Evolutionary conservation across 1,139 yeast species (phyloP).

Genomic region (Saccharomyces hybrid): DNA sequence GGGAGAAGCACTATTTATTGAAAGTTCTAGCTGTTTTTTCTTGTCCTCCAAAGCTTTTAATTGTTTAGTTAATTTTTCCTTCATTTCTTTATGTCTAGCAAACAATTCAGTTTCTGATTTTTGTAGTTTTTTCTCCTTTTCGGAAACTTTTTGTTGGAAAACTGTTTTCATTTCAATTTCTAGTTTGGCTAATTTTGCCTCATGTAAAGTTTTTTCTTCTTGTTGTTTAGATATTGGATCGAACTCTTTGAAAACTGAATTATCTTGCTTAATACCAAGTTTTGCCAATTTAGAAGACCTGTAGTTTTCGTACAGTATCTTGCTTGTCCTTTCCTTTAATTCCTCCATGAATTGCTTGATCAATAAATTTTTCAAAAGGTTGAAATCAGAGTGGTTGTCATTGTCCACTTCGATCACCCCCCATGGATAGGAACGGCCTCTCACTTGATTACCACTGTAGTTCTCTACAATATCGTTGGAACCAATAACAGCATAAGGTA

Average conservation of each 20-base stretch:
- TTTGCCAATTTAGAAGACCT: constrained; percentile 72
- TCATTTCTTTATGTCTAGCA: constrained; percentile 94
- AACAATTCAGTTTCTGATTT: constrained; percentile 96
- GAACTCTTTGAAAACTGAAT: constrained; percentile 83
- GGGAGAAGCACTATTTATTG: constrained; percentile 32
- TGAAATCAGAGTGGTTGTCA: constrained; percentile 89
- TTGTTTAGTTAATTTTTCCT: constrained; percentile 85
- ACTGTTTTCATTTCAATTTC: constrained; percentile 96
- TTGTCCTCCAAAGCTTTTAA: constrained; percentile 85
- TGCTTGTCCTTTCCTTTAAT: constrained; percentile 78
- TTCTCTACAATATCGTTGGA: constrained; percentile 71
- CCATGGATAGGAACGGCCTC: constrained; percentile 98
- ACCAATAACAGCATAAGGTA: constrained; percentile 95
- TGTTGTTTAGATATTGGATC: constrained; percentile 91
- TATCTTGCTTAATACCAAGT: constrained; percentile 91
- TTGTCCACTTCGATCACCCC: constrained; percentile 95
- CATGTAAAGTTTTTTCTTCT: constrained; percentile 89
- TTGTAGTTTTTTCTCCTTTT: constrained; percentile 95
- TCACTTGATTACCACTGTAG: constrained; percentile 68
- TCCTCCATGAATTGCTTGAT: constrained; percentile 91
- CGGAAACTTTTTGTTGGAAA: constrained; percentile 93
- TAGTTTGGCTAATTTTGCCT: constrained; percentile 88
- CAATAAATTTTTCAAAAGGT: constrained; percentile 80
- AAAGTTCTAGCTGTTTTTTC: constrained; percentile 72
- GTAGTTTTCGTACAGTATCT: constrained; percentile 76